Base-by-base conservation (phyloP, 371 early-diverging fungal species). In the Mortierella sp. region DNA sequence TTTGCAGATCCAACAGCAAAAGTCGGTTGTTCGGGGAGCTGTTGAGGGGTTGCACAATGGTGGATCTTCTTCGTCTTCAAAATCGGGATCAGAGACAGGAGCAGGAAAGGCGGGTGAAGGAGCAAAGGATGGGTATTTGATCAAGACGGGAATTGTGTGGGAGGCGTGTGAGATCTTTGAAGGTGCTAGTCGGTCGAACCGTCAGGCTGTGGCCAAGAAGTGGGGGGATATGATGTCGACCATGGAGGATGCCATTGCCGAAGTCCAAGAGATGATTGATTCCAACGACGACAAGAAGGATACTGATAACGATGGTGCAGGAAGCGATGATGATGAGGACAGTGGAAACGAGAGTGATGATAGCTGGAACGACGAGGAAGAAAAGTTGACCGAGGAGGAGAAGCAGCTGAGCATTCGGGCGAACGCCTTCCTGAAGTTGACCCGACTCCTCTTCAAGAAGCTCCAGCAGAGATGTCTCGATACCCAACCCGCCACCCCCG, bases 381-480 rank as follows among this genome's bases (percentile, higher is more conserved):
- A 82, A 35, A 86, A 86, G 56, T 54, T 86, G 80, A 82, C 87
- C 4, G 87, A 86, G 38, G 83, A 86, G 49, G 87, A 86, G 74
- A 86, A 86, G 78, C 87, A 86, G 38, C 18, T 82, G 54, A 82
- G 87, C 71, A 56, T 82, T 65, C 77, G 77, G 18, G 46, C 83
- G n/a, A 82, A 86, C 54, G 71, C 87, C 0, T 24, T 82, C 41
- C 35, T 86, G 46, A 86, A 86, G 76, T 38, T 86, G 78, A 86
- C 87, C 8, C 51, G 73, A 43, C 70, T 86, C 44, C 68, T 86
- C 56, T 75, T 86, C 78, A 86, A 86, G 78, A 86, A 86, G 60
- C 70, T 86, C 38, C 82, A 86, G 68, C 87, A 86, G 70, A 77
- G 87, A 35, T 86, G 87, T 75, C 75, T 86, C 55, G 87, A 86